Evolutionary conservation across 352 stramenopile genomes (phyloP).

Genomic region (Phytophthora meadii): DNA sequence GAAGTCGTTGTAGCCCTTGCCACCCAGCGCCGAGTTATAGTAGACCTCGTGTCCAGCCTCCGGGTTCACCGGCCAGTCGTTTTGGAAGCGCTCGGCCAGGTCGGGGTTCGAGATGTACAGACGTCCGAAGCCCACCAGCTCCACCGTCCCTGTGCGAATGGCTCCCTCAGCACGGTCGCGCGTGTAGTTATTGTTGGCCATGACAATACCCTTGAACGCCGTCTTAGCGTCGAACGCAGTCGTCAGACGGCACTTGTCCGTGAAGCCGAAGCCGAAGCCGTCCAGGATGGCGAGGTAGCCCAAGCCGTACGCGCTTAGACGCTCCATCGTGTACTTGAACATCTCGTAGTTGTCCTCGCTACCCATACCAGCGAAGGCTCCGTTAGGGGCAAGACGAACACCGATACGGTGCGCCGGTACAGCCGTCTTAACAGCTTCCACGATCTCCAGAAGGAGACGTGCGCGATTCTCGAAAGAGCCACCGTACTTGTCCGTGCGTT

Average conservation of each 20-base stretch:
- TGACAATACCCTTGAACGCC: conserved; percentile 40
- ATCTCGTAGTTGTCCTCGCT: conserved; percentile 53
- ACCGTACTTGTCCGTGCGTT: conserved; percentile 67
- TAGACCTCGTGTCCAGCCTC: conserved; percentile 28
- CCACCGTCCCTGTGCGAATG: conserved; percentile 34
- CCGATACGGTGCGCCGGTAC: conserved; percentile 39
- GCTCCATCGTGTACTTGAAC: conserved; percentile 42
- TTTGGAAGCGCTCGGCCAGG: conserved; percentile 43
- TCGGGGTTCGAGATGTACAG: conserved; percentile 57
- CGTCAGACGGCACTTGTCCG: conserved; percentile 37
- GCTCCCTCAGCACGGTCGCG: conserved; percentile 39
- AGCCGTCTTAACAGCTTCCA: conserved; percentile 59
- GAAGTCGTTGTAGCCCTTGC: conserved; percentile 39
- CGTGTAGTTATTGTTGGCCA: conserved; percentile 48
- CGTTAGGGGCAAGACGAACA: conserved; percentile 45
- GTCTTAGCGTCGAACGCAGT: conserved; percentile 37
- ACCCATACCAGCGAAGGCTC: conserved; percentile 40
- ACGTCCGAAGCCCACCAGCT: conserved; percentile 47
- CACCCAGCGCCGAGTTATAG: conserved; percentile 34
- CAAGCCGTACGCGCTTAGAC: conserved; percentile 40
- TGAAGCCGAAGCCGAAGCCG: conserved; percentile 42
- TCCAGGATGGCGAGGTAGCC: conserved; percentile 52
- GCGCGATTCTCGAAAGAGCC: conserved; percentile 85
- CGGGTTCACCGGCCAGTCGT: conserved; percentile 33
- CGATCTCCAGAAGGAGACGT: conserved; percentile 71